phyloP scores from a whole-genome alignment of 1,284 basidiomycete species.

The Ceratobasidium sp. region DNA sequence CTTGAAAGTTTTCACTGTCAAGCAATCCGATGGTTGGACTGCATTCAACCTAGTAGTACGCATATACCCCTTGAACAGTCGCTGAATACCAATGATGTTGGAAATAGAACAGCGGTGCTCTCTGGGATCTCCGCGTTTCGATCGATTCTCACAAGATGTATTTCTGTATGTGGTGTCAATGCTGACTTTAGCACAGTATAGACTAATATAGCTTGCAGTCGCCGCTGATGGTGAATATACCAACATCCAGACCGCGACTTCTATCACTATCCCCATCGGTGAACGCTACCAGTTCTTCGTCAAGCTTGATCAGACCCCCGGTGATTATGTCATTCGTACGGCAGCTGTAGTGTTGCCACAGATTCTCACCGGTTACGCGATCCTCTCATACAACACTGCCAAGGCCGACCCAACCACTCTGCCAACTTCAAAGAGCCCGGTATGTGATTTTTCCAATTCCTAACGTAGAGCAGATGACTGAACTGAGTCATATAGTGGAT shows the following conservation, averaged over 20 bases:
- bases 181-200: neutral
- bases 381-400: conserved; percentile 33
- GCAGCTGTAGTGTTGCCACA: conserved; percentile 34
- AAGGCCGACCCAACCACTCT: conserved; percentile 12
- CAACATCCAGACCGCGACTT: conserved; percentile 24
- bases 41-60: conserved; percentile 22
- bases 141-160: conserved; percentile 31
- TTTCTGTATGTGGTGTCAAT: neutral
- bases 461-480: too few species aligned
- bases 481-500: conserved; percentile 15
- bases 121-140: conserved; percentile 26
- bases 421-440: conserved; percentile 12
- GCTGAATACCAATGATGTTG: neutral
- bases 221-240: conserved; percentile 39
- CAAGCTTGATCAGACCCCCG: conserved; percentile 36
- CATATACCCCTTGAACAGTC: neutral
- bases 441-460: neutral
- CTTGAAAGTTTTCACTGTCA: conserved; percentile 2
- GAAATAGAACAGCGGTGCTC: conserved; percentile 28
- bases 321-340: conserved; percentile 39
- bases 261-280: conserved; percentile 27
- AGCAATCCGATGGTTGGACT: conserved; percentile 3
- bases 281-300: conserved; percentile 39
- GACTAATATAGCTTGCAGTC: neutral
- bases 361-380: conserved; percentile 34